phyloP scores from a whole-genome alignment of 352 stramenopile species.

The Pythium chondricola region DNA sequence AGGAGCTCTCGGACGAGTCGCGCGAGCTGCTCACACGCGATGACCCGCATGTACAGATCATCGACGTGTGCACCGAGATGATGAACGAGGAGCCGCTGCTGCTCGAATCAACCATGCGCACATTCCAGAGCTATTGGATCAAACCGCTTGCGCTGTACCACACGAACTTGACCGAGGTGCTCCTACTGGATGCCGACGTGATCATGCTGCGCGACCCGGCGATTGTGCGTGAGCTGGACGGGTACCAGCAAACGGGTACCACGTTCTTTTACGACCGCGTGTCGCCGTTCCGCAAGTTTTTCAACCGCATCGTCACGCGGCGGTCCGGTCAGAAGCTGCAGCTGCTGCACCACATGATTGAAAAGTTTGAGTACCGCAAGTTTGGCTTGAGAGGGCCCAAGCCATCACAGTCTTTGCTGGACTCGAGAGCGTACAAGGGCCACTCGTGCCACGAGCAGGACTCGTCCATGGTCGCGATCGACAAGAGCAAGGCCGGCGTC shows the following conservation, averaged over 20 bases:
- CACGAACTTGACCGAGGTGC: conserved; percentile 42
- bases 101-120: conserved; percentile 19
- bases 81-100: conserved; percentile 10
- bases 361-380: conserved; percentile 51
- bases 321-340: conserved; percentile 16
- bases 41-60: conserved; percentile 41
- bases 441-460: conserved; percentile 53
- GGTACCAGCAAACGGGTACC: conserved; percentile 46
- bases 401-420: conserved; percentile 16
- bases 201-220: conserved; percentile 43
- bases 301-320: conserved; percentile 23
- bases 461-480: conserved; percentile 49
- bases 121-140: conserved; percentile 63
- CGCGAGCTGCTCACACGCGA: conserved; percentile 31
- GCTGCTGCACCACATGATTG: conserved; percentile 39
- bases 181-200: conserved; percentile 56
- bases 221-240: conserved; percentile 26
- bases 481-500: conserved; percentile 35
- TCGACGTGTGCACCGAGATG: conserved; percentile 52
- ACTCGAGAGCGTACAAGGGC: conserved; percentile 34
- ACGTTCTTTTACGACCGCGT: conserved; percentile 73
- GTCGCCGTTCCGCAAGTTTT: conserved; percentile 39
- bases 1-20: conserved; percentile 38
- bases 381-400: conserved; percentile 23
- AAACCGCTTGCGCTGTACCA: conserved; percentile 60